phyloP scores from a whole-genome alignment of 2,329 filamentous ascomycete species.

The Aspergillus versicolor region DNA sequence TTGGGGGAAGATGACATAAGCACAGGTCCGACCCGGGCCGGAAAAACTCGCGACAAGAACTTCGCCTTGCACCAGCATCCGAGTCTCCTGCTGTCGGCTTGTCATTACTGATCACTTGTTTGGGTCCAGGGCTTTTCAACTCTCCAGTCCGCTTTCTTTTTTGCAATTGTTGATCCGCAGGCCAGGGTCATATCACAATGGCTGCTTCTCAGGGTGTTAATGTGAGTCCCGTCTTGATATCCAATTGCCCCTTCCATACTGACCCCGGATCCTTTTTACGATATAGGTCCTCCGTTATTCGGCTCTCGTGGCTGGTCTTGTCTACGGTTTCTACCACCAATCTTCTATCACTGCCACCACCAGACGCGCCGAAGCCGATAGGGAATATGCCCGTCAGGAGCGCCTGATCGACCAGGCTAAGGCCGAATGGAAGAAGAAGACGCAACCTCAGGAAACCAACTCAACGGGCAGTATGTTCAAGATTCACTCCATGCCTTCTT shows the following conservation, averaged over 20 bases:
- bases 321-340: slow-evolving; percentile 97
- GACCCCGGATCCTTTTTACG: slow-evolving; percentile 10
- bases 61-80: slow-evolving; percentile 33
- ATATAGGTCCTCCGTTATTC: slow-evolving; percentile 92
- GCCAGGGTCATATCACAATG: slow-evolving; percentile 52
- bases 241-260: slow-evolving; percentile 16
- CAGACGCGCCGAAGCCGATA: slow-evolving; percentile 68
- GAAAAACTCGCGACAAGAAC: slow-evolving; percentile 46
- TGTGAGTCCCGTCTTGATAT: slow-evolving; percentile 44
- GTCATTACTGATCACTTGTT: slow-evolving; percentile 40
- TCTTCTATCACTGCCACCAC: slow-evolving; percentile 71
- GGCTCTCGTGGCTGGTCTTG: slow-evolving; percentile 83
- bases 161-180: slow-evolving; percentile 44
- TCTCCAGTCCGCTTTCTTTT: slow-evolving; percentile 34
- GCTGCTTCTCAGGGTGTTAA: slow-evolving; percentile 67
- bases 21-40: slow-evolving; percentile 33
- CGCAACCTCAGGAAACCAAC: slow-evolving; percentile 50
- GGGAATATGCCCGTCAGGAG: slow-evolving; percentile 88
- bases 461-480: slow-evolving; percentile 39
- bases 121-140: slow-evolving; percentile 27
- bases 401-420: slow-evolving; percentile 90
- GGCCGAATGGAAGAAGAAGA: slow-evolving; percentile 83
- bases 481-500: not conserved
- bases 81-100: slow-evolving; percentile 27
- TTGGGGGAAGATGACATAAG: slow-evolving; percentile 39